phyloP scores from a whole-genome alignment of 163 green algal genomes.

The Volvox carteri region DNA sequence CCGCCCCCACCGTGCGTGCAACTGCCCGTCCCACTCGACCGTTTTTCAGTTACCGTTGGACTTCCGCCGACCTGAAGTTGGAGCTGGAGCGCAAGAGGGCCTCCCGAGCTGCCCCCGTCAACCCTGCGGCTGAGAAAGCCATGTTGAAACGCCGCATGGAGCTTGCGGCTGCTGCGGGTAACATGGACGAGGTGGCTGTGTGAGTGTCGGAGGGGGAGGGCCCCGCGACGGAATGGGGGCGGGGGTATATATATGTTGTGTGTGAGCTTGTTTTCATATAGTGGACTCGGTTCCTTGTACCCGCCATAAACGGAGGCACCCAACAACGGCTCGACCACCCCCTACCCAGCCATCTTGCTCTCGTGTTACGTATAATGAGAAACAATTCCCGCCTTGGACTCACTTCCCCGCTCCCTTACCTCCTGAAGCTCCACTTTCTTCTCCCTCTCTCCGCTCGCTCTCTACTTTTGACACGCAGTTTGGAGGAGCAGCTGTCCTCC shows the following conservation, averaged over 20 bases:
- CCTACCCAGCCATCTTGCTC: too few species aligned
- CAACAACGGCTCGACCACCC: too few species aligned
- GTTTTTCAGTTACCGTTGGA: constrained; percentile 58
- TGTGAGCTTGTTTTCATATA: too few species aligned
- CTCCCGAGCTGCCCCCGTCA: constrained; percentile 49
- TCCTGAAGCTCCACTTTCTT: too few species aligned
- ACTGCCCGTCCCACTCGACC: neutral
- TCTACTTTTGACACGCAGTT: neutral
- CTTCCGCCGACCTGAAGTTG: constrained; percentile 48
- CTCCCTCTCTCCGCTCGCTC: neutral
- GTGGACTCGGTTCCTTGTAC: too few species aligned
- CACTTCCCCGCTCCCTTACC: too few species aligned
- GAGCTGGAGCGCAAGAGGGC: constrained; percentile 64
- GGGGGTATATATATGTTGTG: too few species aligned
- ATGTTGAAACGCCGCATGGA: constrained; percentile 60
- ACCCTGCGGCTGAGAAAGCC: constrained; percentile 62
- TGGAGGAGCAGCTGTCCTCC: constrained; percentile 37
- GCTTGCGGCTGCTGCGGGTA: constrained; percentile 5
- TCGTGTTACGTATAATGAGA: too few species aligned
- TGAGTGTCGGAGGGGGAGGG: constrained; percentile 35
- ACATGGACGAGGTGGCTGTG: constrained; percentile 46
- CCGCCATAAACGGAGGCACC: too few species aligned
- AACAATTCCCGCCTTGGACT: too few species aligned
- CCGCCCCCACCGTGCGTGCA: too few species aligned
- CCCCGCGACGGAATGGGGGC: neutral